These are phyloP conservation scores for Aureobasidium musti DNA, from an alignment of 2,329 filamentous ascomycete species.

Conservation along the genomic window DNA sequence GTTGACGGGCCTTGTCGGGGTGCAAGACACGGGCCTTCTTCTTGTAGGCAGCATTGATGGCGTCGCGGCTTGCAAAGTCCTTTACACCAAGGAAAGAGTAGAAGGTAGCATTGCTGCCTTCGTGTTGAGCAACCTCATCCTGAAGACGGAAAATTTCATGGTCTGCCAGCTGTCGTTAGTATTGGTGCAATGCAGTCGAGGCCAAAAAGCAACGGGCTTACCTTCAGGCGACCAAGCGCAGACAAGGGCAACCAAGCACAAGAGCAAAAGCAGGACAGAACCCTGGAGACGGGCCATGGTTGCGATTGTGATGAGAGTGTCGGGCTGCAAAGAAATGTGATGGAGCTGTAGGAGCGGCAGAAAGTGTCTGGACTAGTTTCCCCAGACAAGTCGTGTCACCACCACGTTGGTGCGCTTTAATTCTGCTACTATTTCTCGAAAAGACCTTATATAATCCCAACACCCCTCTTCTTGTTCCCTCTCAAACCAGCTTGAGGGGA, in stretches of 20 bases:
- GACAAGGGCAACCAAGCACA: slow-evolving; percentile 65
- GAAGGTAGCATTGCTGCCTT: slow-evolving; percentile 81
- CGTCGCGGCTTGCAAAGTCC: slow-evolving; percentile 73
- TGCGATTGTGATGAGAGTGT: slow-evolving; percentile 28
- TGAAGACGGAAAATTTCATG: slow-evolving; percentile 96
- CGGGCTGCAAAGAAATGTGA: slow-evolving; percentile 33
- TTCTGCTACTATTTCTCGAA: not conserved
- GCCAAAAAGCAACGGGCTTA: slow-evolving; percentile 43
- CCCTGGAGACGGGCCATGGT: slow-evolving; percentile 70
- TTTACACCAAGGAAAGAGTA: slow-evolving; percentile 87
- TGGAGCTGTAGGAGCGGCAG: slow-evolving; percentile 28
- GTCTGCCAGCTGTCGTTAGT: slow-evolving; percentile 57
- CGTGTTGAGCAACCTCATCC: slow-evolving; percentile 76
- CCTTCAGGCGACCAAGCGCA: slow-evolving; percentile 87
- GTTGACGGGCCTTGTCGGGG: slow-evolving; percentile 92
- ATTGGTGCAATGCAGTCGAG: slow-evolving; percentile 21
- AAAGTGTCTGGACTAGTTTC: slow-evolving; percentile 23
- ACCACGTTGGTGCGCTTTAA: not conserved
- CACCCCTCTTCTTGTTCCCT: not conserved
- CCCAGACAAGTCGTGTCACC: slow-evolving; percentile 25
- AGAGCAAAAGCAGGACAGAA: slow-evolving; percentile 68
- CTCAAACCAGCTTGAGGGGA: not conserved
- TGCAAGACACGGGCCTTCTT: slow-evolving; percentile 81
- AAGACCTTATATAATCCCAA: not conserved
- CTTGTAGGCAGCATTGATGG: slow-evolving; percentile 92